A percentile compares a stretch with the other conserved stretches of the same genome.
These are phyloP conservation scores for Colletotrichum neosansevieriae DNA, from an alignment of 2,329 filamentous ascomycete species.

Conservation along the genomic window DNA sequence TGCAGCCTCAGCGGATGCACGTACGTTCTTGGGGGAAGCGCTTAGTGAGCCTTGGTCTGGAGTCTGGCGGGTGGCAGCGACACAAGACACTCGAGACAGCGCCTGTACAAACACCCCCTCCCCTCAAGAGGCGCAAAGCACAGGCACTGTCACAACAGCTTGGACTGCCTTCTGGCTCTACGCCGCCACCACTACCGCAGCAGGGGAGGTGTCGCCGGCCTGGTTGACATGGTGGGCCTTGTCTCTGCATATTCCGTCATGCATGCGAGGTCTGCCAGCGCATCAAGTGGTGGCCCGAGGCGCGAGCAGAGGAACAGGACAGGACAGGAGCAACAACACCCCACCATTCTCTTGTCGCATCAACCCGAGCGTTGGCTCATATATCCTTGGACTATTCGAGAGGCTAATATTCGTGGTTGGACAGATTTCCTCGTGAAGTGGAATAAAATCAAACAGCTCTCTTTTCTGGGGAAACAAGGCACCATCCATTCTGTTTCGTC, in stretches of 20 bases:
- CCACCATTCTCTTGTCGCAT: conserved; percentile 51
- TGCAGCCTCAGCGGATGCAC: conserved; percentile 30
- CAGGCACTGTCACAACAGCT: conserved; percentile 44
- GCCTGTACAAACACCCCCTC: conserved; percentile 35
- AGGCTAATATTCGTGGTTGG: conserved; percentile 57
- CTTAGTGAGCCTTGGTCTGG: conserved; percentile 35
- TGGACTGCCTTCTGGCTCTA: conserved; percentile 43
- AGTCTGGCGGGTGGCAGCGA: conserved; percentile 22
- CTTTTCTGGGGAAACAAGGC: conserved; percentile 48
- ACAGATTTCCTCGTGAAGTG: conserved; percentile 50
- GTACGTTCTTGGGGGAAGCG: conserved; percentile 30
- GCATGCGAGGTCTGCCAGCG: conserved; percentile 62
- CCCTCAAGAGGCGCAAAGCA: conserved; percentile 34
- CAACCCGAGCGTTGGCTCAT: conserved; percentile 53
- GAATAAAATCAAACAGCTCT: conserved; percentile 47
- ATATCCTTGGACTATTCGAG: conserved; percentile 46
- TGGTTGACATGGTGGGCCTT: conserved; percentile 59
- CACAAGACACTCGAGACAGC: conserved; percentile 26
- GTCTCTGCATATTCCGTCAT: conserved; percentile 70
- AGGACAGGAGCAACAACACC: conserved; percentile 19
- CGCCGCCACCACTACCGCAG: conserved; percentile 43
- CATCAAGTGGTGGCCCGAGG: conserved; percentile 62
- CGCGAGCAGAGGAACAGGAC: conserved; percentile 50
- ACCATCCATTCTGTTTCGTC: conserved; percentile 49
- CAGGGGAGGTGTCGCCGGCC: conserved; percentile 49